Conservation (phyloP, 306 rosid genomes). For the Vigna angularis region DNA sequence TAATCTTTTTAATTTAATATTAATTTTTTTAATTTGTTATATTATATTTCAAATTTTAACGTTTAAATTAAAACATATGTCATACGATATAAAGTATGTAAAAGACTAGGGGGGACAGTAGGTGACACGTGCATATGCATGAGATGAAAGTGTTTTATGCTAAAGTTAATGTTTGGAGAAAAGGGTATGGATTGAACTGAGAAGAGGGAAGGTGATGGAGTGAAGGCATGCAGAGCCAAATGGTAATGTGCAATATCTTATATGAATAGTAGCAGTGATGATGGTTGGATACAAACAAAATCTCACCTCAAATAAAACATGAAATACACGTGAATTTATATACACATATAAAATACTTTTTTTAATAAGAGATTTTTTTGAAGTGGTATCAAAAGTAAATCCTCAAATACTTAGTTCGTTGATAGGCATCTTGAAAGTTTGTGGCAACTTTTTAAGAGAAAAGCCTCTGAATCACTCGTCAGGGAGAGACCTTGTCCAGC, state of each 20-base stretch:
- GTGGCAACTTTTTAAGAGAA: conserved; percentile 40
- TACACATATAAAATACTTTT: no score
- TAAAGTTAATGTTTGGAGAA: background rate
- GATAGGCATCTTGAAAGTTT: conserved; percentile 48
- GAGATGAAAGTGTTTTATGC: background rate
- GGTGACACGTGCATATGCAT: background rate
- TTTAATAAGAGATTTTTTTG: no score
- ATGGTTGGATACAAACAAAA: no score
- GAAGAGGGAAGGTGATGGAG: background rate
- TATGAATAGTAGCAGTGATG: conserved; percentile 39
- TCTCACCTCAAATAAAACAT: no score
- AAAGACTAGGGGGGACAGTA: background rate
- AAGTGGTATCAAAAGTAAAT: no score
- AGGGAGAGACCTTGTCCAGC: conserved; percentile 45
- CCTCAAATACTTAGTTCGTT: no score
- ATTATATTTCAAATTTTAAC: no score
- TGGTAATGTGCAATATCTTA: conserved; percentile 15
- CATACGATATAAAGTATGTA: no score
- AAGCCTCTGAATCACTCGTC: conserved; percentile 56
- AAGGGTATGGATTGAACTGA: background rate
- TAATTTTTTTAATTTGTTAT: no score
- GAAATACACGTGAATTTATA: no score
- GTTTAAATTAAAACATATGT: no score
- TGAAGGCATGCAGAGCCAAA: conserved; percentile 17
- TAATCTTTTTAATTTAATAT: no score